Evolutionary conservation across 768 basidiomycete species (phyloP).

Genomic region (Leccinum rimulosum): DNA sequence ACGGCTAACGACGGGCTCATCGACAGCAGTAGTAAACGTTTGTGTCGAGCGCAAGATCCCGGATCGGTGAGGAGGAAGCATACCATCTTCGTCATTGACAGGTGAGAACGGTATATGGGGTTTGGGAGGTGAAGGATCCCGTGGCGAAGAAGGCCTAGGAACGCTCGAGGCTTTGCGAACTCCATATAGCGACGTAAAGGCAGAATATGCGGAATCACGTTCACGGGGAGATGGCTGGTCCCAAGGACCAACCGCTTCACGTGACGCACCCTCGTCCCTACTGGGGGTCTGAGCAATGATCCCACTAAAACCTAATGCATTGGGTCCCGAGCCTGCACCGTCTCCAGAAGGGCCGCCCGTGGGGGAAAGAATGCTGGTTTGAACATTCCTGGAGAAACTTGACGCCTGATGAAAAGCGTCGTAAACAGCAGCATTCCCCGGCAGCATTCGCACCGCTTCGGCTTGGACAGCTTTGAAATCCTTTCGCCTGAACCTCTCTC

Average conservation of each 20-base stretch:
- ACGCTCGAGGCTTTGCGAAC: constrained; percentile 22
- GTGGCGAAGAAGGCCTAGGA: constrained; percentile 28
- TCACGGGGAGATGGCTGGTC: constrained; percentile 33
- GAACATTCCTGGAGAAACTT: constrained; percentile 24
- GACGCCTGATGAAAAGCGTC: constrained; percentile 78
- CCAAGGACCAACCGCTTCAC: constrained; percentile 32
- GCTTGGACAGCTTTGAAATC: constrained; percentile 42
- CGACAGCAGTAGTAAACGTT: constrained; percentile 19
- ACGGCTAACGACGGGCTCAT: constrained; percentile 27
- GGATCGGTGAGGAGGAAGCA: constrained; percentile 32
- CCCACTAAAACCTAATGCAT: constrained; percentile 21
- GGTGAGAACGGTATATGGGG: constrained; percentile 22
- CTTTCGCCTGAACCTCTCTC: constrained; percentile 54
- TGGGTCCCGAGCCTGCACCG: constrained; percentile 11
- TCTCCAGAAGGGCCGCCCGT: constrained; percentile 20
- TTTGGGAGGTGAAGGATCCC: constrained; percentile 28
- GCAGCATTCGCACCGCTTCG: constrained; percentile 37
- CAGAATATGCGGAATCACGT: constrained; percentile 25
- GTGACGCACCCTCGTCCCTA: constrained; percentile 25
- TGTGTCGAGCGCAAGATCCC: constrained; percentile 29
- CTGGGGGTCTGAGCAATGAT: constrained; percentile 26
- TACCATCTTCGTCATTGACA: constrained; percentile 29
- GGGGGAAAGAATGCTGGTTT: constrained; percentile 23
- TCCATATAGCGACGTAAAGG: constrained; percentile 28
- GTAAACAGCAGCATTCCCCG: constrained; percentile 50